A percentile compares a stretch with the other conserved stretches of the same genome.
These are phyloP conservation scores for Cinchona pubescens DNA, from an alignment of 257 asterid genomes.

Conservation along the genomic window DNA sequence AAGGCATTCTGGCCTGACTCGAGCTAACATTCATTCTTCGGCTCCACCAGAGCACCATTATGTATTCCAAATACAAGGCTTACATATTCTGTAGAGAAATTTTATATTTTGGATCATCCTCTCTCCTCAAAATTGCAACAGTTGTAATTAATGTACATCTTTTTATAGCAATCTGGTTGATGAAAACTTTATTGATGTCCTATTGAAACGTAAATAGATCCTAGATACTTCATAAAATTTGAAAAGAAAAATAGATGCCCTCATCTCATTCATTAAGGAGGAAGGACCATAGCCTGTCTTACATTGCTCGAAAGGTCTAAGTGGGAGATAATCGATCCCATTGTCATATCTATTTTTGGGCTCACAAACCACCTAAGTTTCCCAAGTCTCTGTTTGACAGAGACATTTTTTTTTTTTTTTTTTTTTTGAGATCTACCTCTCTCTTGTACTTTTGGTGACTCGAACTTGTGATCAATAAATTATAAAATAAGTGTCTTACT, in stretches of 20 bases:
- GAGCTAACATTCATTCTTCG: not conserved
- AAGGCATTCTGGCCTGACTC: not conserved
- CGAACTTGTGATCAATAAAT: too few species aligned
- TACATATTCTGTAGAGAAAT: not conserved
- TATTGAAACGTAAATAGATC: too few species aligned
- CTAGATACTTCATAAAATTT: too few species aligned
- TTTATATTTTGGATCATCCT: not conserved
- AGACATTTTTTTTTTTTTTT: too few species aligned
- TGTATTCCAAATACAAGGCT: not conserved
- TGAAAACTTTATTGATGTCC: too few species aligned
- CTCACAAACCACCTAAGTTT: not conserved
- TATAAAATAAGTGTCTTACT: too few species aligned
- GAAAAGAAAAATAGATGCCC: not conserved
- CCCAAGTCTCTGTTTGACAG: not conserved
- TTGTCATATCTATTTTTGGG: not conserved
- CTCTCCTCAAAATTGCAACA: not conserved
- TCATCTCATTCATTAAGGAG: not conserved
- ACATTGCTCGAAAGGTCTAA: not conserved
- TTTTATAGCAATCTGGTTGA: too few species aligned
- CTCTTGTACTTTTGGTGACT: too few species aligned
- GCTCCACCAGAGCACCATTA: not conserved
- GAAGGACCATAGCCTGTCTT: not conserved
- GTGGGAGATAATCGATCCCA: not conserved
- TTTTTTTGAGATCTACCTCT: too few species aligned
- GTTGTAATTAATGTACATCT: too few species aligned